These are phyloP conservation scores for Venturia aucupariae DNA, from an alignment of 2,329 filamentous ascomycete species.

Conservation along the genomic window DNA sequence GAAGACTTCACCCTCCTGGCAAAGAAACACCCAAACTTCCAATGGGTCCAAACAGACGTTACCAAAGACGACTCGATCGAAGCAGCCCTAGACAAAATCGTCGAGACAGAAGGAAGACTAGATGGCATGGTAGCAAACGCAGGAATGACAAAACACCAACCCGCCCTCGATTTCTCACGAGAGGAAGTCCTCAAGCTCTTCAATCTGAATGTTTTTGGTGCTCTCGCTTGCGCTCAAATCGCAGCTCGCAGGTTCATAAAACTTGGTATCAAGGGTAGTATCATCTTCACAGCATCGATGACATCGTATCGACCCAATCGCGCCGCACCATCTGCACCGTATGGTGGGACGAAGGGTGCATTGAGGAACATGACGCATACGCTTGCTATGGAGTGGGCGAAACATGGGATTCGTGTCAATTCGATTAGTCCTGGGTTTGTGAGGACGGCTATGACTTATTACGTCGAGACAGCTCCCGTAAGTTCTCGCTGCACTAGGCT, in stretches of 20 bases:
- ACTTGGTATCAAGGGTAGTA: conserved; percentile 16
- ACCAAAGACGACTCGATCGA: conserved; percentile 21
- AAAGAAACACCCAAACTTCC: conserved; percentile 46
- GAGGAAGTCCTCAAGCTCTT: conserved; percentile 24
- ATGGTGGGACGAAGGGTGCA: conserved; percentile 11
- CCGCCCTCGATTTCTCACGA: conserved; percentile 23
- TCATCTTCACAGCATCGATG: conserved; percentile 15
- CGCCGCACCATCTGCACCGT: conserved; percentile 21
- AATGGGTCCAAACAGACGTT: conserved; percentile 1
- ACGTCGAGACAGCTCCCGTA: conserved; percentile 1
- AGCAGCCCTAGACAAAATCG: conserved; percentile 33
- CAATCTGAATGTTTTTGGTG: conserved; percentile 20
- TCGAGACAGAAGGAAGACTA: conserved; percentile 31
- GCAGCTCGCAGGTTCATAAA: conserved; percentile 16
- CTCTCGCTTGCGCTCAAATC: conserved; percentile 14
- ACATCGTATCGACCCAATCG: conserved; percentile 18
- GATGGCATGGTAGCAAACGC: conserved; percentile 59
- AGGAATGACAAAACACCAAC: conserved; percentile 46
- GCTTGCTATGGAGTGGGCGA: conserved; percentile 67
- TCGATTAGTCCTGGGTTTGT: conserved; percentile 12
- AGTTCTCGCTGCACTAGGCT: neutral
- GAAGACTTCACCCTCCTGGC: conserved; percentile 31
- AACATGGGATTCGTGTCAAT: conserved; percentile 42
- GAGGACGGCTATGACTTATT: conserved; percentile 12
- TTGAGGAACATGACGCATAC: conserved; percentile 71